These are phyloP conservation scores for Candida anglica DNA, from an alignment of 805 yeast genomes.

Conservation along the genomic window DNA sequence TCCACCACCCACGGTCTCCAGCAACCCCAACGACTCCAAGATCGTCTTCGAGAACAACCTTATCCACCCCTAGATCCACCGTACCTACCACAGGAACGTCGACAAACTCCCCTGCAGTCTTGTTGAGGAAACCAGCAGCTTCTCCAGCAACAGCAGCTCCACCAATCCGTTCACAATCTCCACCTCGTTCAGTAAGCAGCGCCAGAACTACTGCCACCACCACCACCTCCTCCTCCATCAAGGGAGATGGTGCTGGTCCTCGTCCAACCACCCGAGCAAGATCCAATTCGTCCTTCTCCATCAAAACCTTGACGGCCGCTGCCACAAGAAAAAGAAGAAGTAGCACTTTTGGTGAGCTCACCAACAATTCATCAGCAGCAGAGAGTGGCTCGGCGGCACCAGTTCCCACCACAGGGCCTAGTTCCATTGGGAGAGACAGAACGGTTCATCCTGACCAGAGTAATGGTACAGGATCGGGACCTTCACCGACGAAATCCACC, in stretches of 20 bases:
- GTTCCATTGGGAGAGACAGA: no score
- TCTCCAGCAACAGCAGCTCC: neutral
- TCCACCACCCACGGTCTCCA: neutral
- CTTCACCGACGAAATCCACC: no score
- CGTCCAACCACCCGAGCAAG: conserved; percentile 1
- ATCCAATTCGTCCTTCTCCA: conserved; percentile 14
- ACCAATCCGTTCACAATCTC: neutral
- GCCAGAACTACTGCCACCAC: neutral
- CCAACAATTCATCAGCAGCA: no score
- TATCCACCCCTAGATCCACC: neutral
- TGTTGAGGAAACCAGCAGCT: no score
- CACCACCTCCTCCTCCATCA: no score
- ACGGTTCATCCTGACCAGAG: no score
- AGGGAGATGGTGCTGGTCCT: no score
- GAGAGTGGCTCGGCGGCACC: no score
- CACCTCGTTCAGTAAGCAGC: no score
- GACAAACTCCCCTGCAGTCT: neutral
- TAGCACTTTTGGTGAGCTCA: conserved; percentile 8
- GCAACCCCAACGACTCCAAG: no score
- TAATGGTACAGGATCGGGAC: no score
- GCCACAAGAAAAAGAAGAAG: conserved; percentile 19
- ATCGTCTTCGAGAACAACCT: neutral
- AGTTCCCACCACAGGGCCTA: no score
- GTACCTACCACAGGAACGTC: conserved; percentile 1
- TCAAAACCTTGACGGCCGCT: conserved; percentile 36